Evolutionary conservation across 2,329 filamentous ascomycete species (phyloP).

Genomic region (Aspergillus amoenus): DNA sequence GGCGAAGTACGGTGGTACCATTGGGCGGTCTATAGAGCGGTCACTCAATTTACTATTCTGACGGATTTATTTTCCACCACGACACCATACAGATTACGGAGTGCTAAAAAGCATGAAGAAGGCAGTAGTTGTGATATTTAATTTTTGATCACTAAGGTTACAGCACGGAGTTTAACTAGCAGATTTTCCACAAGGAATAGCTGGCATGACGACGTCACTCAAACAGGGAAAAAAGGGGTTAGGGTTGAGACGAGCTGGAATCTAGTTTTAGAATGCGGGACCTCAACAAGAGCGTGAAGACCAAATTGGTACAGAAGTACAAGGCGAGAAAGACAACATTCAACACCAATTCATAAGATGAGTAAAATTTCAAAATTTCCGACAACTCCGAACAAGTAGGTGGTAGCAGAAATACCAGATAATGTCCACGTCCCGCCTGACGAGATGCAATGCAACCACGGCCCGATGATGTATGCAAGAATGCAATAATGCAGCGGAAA

Average conservation of each 20-base stretch:
- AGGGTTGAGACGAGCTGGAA: not conserved
- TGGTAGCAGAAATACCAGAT: conserved; percentile 1
- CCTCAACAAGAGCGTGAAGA: not conserved
- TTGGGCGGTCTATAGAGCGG: conserved; percentile 3
- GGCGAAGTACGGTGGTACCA: not conserved
- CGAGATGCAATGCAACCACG: not conserved
- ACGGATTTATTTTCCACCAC: not conserved
- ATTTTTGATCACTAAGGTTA: not conserved
- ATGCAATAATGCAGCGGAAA: not conserved
- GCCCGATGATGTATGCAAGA: not conserved
- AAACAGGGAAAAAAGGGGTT: not conserved
- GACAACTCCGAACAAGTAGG: conserved; percentile 16
- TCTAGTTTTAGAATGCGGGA: not conserved
- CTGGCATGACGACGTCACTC: not conserved
- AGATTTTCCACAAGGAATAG: not conserved
- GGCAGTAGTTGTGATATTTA: not conserved
- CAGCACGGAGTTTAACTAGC: not conserved
- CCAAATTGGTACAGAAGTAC: not conserved
- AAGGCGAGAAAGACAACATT: not conserved
- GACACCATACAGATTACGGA: not conserved
- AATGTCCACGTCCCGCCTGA: not conserved
- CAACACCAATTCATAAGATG: not conserved
- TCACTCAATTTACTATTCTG: not conserved
- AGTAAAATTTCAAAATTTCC: not conserved
- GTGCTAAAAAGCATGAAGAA: not conserved